Evolutionary conservation across 2,329 filamentous ascomycete genomes (phyloP).

Genomic region (Pyricularia grisea): DNA sequence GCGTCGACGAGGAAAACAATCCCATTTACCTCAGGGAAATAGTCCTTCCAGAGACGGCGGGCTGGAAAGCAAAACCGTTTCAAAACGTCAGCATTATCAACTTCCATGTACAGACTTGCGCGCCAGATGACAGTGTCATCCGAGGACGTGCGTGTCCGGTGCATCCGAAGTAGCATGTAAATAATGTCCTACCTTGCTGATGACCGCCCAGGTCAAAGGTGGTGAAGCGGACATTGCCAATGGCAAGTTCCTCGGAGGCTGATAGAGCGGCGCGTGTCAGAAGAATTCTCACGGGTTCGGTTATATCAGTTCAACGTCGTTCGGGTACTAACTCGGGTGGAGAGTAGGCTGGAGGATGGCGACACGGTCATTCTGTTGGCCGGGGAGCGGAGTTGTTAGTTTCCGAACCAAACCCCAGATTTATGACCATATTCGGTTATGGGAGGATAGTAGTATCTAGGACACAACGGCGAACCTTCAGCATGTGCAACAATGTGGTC

Average conservation of each 20-base stretch:
- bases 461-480: constrained; percentile 57
- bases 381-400: constrained; percentile 6
- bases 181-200: constrained; percentile 60
- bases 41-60: constrained; percentile 91
- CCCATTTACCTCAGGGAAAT: constrained; percentile 91
- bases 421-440: neutral
- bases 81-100: neutral
- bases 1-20: constrained; percentile 98
- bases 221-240: constrained; percentile 89
- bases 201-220: constrained; percentile 92
- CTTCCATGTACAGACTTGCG: neutral
- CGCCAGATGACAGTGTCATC: neutral
- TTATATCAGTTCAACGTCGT: neutral
- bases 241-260: constrained; percentile 87
- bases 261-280: constrained; percentile 10
- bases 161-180: neutral
- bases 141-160: neutral
- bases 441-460: neutral
- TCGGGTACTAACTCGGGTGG: constrained; percentile 64
- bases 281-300: constrained; percentile 7
- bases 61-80: constrained; percentile 35
- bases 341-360: constrained; percentile 85
- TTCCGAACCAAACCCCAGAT: neutral
- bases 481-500: constrained; percentile 88
- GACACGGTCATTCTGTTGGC: constrained; percentile 72